Base-by-base conservation (phyloP, 805 yeast species). In the Jamesozyma piceae region DNA sequence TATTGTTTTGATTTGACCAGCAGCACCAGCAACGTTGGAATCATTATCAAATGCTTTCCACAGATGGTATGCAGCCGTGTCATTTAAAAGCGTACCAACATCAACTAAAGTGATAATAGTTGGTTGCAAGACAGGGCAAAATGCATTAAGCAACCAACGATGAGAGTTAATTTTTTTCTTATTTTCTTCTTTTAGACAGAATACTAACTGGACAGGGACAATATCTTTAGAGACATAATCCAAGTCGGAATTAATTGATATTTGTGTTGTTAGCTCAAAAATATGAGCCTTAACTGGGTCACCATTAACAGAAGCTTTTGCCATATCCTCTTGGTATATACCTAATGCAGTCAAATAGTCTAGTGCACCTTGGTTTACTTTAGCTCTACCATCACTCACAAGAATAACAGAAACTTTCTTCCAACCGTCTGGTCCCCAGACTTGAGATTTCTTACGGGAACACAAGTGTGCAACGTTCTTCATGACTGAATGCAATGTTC, bases 21-120 rank as follows among this genome's bases (percentile, higher is more conserved):
- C 97, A 1, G 95, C 98, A 49, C 99, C 99, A 0, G 96, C 99
- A 41, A 92, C 95, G 54, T 90, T 89, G 1, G 97, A 88, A 59
- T 92, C 97, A 52, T 79, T 74, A 62, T 92, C 98, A 63, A 92
- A 92, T 0, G 96, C 95, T 63, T 92, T 92, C 99, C 99, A 92
- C 46, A 92, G 69, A 53, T 90, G 92, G 57, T 92, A 94, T 21
- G 90, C 70, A 0, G 97, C 90, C 41, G 82, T 79, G 37, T 76
- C 74, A 49, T 87, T 88, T n/a, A 97, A 95, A 54, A 82, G 78
- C 0, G 99, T 92, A 48, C 99, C 99, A n/a, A 92, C 98, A 69
- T 92, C 99, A 39, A 92, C 72, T 46, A 92, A 65, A 6, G 87
- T 77, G 43, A 90, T 80, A 14, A 90, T 95, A 52, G 87, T 89